Percentiles rank a stretch among this genome's conserved stretches.
Conservation (phyloP, 495 filamentous ascomycete genomes). For the Chaetomidium leptoderma region DNA sequence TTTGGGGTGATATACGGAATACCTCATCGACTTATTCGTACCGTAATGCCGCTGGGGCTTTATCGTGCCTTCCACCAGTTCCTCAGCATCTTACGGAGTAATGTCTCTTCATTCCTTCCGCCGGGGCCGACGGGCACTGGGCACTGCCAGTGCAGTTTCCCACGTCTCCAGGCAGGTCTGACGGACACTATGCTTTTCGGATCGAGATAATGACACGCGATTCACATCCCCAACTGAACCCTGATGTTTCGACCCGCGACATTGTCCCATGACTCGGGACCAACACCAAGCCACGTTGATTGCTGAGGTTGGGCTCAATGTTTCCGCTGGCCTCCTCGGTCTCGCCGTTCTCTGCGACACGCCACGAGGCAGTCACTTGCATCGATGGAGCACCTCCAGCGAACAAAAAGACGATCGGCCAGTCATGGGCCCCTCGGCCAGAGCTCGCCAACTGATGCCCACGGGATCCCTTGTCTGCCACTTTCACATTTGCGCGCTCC, state of each 20-base stretch:
- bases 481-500: slow-evolving; percentile 20
- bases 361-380: too few species aligned
- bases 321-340: neutral
- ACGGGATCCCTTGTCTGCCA: slow-evolving; percentile 1
- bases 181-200: too few species aligned
- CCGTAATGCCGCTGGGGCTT: too few species aligned
- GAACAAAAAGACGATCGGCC: slow-evolving; percentile 35
- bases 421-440: slow-evolving; percentile 42
- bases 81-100: neutral
- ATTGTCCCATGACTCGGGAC: too few species aligned
- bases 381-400: slow-evolving; percentile 37
- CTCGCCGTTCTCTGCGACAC: too few species aligned
- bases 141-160: neutral
- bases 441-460: slow-evolving; percentile 31
- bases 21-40: too few species aligned
- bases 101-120: neutral
- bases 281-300: too few species aligned
- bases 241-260: too few species aligned
- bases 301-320: neutral
- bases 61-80: neutral
- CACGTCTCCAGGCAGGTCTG: too few species aligned
- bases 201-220: neutral
- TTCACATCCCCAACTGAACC: too few species aligned
- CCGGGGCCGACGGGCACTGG: neutral
- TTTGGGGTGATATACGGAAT: too few species aligned